These are phyloP conservation scores for Naumovozyma dairenensis DNA, from an alignment of 805 yeast genomes.

Conservation along the genomic window DNA sequence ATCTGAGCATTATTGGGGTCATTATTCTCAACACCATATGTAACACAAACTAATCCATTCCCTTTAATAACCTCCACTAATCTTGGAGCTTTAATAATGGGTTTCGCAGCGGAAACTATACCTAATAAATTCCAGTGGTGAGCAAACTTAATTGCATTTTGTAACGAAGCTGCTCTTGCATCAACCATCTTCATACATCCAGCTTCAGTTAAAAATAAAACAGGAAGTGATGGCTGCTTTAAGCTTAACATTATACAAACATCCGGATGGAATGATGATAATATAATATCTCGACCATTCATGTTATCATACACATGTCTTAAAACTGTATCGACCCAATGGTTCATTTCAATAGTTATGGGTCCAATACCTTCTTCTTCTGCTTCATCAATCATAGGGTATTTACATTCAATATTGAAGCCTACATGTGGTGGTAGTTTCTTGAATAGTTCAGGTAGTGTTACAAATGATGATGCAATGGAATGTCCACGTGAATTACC, in stretches of 20 bases:
- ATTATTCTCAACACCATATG: conserved; percentile 80
- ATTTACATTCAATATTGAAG: conserved; percentile 88
- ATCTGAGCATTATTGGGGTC: conserved; percentile 72
- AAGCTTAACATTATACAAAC: conserved; percentile 74
- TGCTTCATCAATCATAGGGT: conserved; percentile 92
- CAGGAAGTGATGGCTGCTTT: conserved; percentile 91
- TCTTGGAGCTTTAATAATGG: conserved; percentile 82
- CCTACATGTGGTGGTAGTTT: conserved; percentile 79
- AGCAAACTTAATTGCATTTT: conserved; percentile 85
- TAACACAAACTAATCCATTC: conserved; percentile 84
- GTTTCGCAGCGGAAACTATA: conserved; percentile 79
- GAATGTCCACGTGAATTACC: conserved; percentile 88
- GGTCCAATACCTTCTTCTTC: conserved; percentile 82
- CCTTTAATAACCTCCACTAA: conserved; percentile 85
- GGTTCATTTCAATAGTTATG: conserved; percentile 70
- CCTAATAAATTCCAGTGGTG: conserved; percentile 87
- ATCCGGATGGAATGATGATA: conserved; percentile 93
- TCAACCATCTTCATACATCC: conserved; percentile 87
- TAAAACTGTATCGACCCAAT: conserved; percentile 81
- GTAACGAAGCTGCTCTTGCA: conserved; percentile 75
- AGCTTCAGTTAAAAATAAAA: conserved; percentile 78
- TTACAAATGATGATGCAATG: conserved; percentile 86
- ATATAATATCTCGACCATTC: conserved; percentile 73
- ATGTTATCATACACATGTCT: conserved; percentile 69
- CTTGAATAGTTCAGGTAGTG: conserved; percentile 72